phyloP scores from a whole-genome alignment of 805 yeast genomes.

The Candida odintsovae region DNA sequence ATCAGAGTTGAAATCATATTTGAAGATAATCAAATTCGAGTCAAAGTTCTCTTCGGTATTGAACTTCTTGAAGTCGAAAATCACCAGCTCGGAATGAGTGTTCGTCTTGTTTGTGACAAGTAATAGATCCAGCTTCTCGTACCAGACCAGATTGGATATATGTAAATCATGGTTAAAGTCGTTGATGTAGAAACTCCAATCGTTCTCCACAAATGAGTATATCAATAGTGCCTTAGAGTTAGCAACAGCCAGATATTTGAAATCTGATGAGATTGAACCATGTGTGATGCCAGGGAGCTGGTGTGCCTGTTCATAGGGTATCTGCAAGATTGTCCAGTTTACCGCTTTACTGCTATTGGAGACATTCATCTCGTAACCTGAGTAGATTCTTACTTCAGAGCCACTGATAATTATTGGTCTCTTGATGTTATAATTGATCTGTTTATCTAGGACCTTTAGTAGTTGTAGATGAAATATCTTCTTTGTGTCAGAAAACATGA shows the following conservation, averaged over 20 bases:
- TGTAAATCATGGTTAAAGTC: constrained; percentile 19
- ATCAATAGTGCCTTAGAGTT: constrained; percentile 16
- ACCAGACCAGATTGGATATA: constrained; percentile 18
- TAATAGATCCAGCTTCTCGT: constrained; percentile 12
- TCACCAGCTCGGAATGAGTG: constrained; percentile 18
- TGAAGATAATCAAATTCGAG: constrained; percentile 23
- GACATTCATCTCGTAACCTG: constrained; percentile 19
- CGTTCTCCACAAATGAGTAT: constrained; percentile 16
- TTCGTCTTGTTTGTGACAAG: constrained; percentile 15
- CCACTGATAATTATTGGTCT: constrained; percentile 20
- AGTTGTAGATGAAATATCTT: constrained; percentile 2
- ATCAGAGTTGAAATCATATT: constrained; percentile 22
- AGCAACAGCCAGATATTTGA: constrained; percentile 18
- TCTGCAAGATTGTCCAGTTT: constrained; percentile 18
- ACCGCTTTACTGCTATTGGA: constrained; percentile 7
- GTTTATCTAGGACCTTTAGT: constrained; percentile 5
- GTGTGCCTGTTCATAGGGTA: constrained; percentile 19
- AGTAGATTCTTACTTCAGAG: constrained; percentile 20
- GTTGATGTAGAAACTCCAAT: constrained; percentile 25
- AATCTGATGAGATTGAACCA: constrained; percentile 21
- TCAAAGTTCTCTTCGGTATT: constrained; percentile 14
- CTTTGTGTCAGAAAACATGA: constrained; percentile 2
- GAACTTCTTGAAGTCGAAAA: constrained; percentile 20
- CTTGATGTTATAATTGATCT: constrained; percentile 19
- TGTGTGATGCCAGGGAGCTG: constrained; percentile 15